Conservation (phyloP, 495 filamentous ascomycete species). For the Penicillium cataractarum region DNA sequence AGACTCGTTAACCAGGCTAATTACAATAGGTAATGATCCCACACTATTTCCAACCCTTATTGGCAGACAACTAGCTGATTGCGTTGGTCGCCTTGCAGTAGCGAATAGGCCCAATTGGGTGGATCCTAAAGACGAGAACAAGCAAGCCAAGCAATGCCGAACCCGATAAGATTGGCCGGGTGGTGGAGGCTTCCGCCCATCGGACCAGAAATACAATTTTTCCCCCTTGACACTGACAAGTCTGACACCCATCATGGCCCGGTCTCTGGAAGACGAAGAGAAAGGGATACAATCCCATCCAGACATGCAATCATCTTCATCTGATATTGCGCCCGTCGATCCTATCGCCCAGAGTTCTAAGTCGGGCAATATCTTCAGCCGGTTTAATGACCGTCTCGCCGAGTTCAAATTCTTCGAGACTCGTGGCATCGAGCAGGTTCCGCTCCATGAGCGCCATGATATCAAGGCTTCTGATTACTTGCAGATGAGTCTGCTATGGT, state of each 20-base stretch:
- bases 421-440: constrained; percentile 67
- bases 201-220: not conserved
- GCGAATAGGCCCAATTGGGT: not conserved
- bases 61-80: not conserved
- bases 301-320: not conserved
- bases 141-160: constrained; percentile 7
- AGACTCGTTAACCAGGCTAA: too few species aligned
- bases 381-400: constrained; percentile 38
- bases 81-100: not conserved
- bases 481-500: constrained; percentile 65
- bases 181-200: not conserved
- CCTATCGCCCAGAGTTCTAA: not conserved
- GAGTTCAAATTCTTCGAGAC: constrained; percentile 57
- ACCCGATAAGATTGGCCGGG: not conserved
- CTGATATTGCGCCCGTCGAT: not conserved
- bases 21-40: too few species aligned
- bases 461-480: constrained; percentile 34
- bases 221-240: not conserved
- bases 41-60: not conserved
- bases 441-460: constrained; percentile 47
- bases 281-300: not conserved
- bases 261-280: not conserved
- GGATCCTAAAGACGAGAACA: not conserved
- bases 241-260: not conserved
- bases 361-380: constrained; percentile 22